Conservation (phyloP, 805 yeast genomes). For the Yarrowia alimentaria region DNA sequence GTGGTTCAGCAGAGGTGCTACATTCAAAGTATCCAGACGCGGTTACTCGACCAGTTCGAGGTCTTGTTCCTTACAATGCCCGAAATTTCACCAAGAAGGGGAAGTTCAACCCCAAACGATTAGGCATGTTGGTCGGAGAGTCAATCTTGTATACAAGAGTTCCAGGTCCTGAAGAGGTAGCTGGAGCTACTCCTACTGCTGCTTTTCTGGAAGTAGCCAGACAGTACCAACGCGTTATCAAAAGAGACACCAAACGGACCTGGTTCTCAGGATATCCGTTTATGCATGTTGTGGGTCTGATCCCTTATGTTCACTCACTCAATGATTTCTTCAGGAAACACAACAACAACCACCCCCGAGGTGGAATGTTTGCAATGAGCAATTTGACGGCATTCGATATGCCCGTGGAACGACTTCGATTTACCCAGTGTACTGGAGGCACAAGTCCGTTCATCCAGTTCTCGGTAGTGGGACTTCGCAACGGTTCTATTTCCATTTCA, state of each 20-base stretch:
- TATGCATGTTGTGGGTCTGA: slow-evolving; percentile 9
- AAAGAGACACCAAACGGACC: neutral
- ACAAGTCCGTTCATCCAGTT: slow-evolving; percentile 6
- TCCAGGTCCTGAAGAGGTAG: neutral
- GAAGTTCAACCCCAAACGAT: neutral
- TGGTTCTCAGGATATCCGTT: slow-evolving; percentile 5
- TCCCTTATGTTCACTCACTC: slow-evolving; percentile 2
- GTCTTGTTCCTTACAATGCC: slow-evolving; percentile 8
- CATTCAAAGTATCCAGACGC: slow-evolving; percentile 7
- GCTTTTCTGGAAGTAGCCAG: neutral
- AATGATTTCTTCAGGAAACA: slow-evolving; percentile 9
- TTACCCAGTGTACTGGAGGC: slow-evolving; percentile 14
- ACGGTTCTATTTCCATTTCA: too few species aligned
- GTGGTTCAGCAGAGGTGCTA: slow-evolving; percentile 1
- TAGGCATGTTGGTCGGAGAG: slow-evolving; percentile 7
- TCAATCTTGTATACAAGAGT: neutral
- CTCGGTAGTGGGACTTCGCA: slow-evolving; percentile 7
- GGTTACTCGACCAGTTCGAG: neutral
- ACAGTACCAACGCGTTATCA: neutral
- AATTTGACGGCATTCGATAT: neutral
- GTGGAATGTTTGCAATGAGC: slow-evolving; percentile 11
- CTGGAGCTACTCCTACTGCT: neutral
- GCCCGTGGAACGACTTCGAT: slow-evolving; percentile 6
- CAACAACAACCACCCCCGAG: neutral
- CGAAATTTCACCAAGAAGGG: neutral